Base-by-base conservation (phyloP, 495 filamentous ascomycete species). In the Aspergillus nanangensis region DNA sequence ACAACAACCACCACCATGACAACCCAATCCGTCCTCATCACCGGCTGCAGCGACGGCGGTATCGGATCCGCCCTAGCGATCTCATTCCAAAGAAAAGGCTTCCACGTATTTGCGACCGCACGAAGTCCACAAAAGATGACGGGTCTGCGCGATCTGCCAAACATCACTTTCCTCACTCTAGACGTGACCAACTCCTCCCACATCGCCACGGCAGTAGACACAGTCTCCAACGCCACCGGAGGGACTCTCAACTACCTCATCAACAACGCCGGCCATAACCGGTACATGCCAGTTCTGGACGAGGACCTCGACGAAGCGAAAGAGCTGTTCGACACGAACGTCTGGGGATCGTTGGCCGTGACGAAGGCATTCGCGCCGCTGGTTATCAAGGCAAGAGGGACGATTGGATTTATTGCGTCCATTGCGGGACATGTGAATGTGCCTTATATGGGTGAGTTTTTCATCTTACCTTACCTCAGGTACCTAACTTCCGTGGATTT, bases 101-200 rank as follows among this genome's bases (percentile, higher is more conserved):
- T 63, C 45, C 70, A 67, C 11, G 79, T 84, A 35, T 79, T 79
- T 50, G 80, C 81, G 13, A 78, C 79, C 17, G 69, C 72, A 4
- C 76, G 79, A 35, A 57, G 70, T 43, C 44, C 58, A 4, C 41
- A 52, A 15, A 78, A 72, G 39, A 65, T 78, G 56, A 29, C 14
- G 37, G 35, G 37, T 8, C 25, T 54, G 5, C 40, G 39, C 9
- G 23, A 45, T 10, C 14, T 50, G 11, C 19, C 36, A 0, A 52
- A 53, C 31, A 45, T 54, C 15, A 52, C 50, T 5, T 25, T 53
- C 11, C 10, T 56, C 5, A 11, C 33, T 5, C 54, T 66, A 5
- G 58, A 60, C 35, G 67, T 67, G 10, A 58, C 58, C 9, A 33
- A 48, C 3, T 14, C 31, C 19, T 8, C 38, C 8, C 72, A 70